Conservation (phyloP, 1,284 basidiomycete species). For the Ustilago shanxiensis region DNA sequence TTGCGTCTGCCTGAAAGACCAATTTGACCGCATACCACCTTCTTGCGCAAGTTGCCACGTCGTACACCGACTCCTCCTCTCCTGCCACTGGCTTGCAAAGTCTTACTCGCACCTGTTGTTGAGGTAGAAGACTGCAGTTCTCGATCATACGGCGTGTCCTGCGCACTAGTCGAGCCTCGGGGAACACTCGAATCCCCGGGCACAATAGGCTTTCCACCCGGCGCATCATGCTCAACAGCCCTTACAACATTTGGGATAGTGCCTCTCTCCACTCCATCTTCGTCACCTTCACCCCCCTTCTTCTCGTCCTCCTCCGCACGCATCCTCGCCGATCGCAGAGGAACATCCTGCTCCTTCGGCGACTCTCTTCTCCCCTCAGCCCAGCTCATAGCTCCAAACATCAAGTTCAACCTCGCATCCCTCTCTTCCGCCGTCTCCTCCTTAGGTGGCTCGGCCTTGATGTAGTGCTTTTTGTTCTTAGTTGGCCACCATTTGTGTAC, state of each 20-base stretch:
- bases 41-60: slow-evolving; percentile 44
- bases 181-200: slow-evolving; percentile 39
- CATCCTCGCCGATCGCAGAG: slow-evolving; percentile 10
- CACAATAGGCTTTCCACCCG: slow-evolving; percentile 23
- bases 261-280: not conserved
- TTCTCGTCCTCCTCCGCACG: not conserved
- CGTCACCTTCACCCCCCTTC: not conserved
- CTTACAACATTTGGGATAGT: slow-evolving; percentile 18
- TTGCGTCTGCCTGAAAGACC: slow-evolving; percentile 32
- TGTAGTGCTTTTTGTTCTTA: slow-evolving; percentile 42
- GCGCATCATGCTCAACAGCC: slow-evolving; percentile 5
- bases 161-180: slow-evolving; percentile 34
- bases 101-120: not conserved
- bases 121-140: not conserved
- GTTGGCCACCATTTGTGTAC: slow-evolving; percentile 44
- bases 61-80: slow-evolving; percentile 18
- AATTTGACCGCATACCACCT: slow-evolving; percentile 47
- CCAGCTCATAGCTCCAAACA: slow-evolving; percentile 56
- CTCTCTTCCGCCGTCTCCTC: slow-evolving; percentile 48
- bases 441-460: slow-evolving; percentile 33
- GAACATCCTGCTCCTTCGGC: slow-evolving; percentile 10
- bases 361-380: slow-evolving; percentile 14
- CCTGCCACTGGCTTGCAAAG: slow-evolving; percentile 6
- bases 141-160: slow-evolving; percentile 25
- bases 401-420: slow-evolving; percentile 38